Conservation (phyloP, 768 basidiomycete genomes). For the Boletus rufocinnamomeus region DNA sequence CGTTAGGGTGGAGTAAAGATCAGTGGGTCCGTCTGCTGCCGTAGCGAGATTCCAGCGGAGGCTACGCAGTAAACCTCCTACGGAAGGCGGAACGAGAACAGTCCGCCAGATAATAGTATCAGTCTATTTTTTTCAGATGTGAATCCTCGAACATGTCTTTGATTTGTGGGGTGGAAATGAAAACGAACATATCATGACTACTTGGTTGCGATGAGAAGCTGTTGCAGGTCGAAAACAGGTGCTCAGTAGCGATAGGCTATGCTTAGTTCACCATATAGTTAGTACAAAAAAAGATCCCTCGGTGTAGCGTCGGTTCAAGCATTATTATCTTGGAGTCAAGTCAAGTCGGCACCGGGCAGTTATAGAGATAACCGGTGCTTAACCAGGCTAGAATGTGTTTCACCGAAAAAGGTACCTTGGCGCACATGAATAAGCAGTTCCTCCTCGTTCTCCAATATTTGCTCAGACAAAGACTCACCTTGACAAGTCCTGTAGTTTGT, state of each 20-base stretch:
- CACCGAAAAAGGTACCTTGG: too few species aligned
- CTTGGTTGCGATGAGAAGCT: neutral
- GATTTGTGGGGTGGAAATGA: neutral
- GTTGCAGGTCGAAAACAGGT: neutral
- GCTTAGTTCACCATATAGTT: neutral
- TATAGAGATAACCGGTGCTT: neutral
- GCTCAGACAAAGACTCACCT: too few species aligned
- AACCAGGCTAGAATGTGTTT: too few species aligned
- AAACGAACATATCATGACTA: neutral
- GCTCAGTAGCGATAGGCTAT: neutral
- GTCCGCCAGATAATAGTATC: neutral
- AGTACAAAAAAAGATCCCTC: neutral
- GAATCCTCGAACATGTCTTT: neutral
- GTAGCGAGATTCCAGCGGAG: neutral
- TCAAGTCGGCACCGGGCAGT: neutral
- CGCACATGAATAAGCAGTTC: too few species aligned
- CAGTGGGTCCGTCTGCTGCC: neutral
- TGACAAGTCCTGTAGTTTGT: too few species aligned
- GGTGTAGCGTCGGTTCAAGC: too few species aligned
- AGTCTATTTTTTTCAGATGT: neutral
- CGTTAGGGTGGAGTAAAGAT: neutral
- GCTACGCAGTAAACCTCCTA: too few species aligned
- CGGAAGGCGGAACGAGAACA: neutral
- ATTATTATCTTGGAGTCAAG: neutral
- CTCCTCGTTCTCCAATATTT: too few species aligned